Conservation (phyloP, 805 yeast species). For the Barnettozyma wickerhamii region DNA sequence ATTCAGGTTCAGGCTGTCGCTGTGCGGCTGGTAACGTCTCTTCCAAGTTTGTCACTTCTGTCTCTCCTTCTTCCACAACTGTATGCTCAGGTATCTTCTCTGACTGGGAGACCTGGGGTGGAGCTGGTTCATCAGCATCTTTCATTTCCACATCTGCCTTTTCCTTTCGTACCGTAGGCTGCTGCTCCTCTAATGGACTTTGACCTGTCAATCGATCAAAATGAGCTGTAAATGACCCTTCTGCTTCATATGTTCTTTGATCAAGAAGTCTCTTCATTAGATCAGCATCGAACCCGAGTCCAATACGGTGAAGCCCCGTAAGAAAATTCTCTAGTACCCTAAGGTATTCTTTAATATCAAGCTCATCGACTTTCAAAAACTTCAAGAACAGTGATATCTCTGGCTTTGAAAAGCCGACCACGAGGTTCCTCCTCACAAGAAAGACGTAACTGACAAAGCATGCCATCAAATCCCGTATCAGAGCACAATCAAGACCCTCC, state of each 20-base stretch:
- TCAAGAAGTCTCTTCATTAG: no score
- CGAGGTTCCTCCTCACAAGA: not conserved
- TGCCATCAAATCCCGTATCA: no score
- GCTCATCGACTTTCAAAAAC: not conserved
- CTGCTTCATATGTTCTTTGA: no score
- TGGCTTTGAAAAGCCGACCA: not conserved
- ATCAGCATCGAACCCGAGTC: no score
- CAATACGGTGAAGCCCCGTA: no score
- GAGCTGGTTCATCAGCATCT: not conserved
- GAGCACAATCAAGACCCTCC: not conserved
- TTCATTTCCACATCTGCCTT: no score
- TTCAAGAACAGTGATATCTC: not conserved
- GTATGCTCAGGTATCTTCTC: not conserved
- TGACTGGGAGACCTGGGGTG: no score
- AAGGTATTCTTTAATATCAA: not conserved
- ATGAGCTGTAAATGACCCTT: no score
- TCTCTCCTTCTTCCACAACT: not conserved
- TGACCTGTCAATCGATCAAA: no score
- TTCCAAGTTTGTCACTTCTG: not conserved
- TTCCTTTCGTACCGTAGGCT: not conserved
- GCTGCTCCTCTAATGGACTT: no score
- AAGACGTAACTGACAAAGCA: no score
- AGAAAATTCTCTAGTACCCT: not conserved
- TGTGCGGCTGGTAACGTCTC: constrained; percentile 3
- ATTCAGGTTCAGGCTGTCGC: not conserved